phyloP scores from a whole-genome alignment of 2,329 filamentous ascomycete genomes.

The Aspergillus spinulosporus region DNA sequence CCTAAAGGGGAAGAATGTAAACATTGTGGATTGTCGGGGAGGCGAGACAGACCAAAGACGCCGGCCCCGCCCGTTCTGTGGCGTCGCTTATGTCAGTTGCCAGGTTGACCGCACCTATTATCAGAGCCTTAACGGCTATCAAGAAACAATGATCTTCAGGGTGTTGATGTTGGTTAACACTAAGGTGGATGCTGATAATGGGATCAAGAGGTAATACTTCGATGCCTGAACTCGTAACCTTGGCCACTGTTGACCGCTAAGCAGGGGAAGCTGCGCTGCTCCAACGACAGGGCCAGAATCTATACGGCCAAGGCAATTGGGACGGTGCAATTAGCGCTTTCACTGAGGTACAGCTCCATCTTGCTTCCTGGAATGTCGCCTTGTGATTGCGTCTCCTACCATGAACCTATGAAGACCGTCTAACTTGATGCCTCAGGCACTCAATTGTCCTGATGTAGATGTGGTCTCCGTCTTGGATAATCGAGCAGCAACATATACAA shows the following conservation, averaged over 20 bases:
- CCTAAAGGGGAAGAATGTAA: slow-evolving; percentile 48
- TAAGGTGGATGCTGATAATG: slow-evolving; percentile 14
- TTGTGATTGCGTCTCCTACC: slow-evolving; percentile 3
- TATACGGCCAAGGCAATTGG: slow-evolving; percentile 48
- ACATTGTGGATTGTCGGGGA: slow-evolving; percentile 32
- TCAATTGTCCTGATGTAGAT: slow-evolving; percentile 37
- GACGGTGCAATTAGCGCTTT: slow-evolving; percentile 46
- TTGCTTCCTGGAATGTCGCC: slow-evolving; percentile 16
- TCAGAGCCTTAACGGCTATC: not conserved
- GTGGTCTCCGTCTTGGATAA: slow-evolving; percentile 52
- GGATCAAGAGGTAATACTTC: slow-evolving; percentile 16
- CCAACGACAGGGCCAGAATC: slow-evolving; percentile 44
- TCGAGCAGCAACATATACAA: slow-evolving; percentile 57
- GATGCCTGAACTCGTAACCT: not conserved
- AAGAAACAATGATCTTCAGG: slow-evolving; percentile 2
- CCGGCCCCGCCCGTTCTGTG: slow-evolving; percentile 19
- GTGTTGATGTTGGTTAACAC: not conserved
- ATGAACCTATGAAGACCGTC: not conserved
- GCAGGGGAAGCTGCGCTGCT: slow-evolving; percentile 24
- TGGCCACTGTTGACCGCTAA: slow-evolving; percentile 6
- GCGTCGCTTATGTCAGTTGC: slow-evolving; percentile 13
- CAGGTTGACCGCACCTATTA: slow-evolving; percentile 16
- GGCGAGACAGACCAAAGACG: slow-evolving; percentile 23
- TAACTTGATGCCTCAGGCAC: slow-evolving; percentile 33
- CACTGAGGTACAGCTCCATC: slow-evolving; percentile 34